Evolutionary conservation across 768 basidiomycete species (phyloP).

Genomic region (Trametes cinnabarina): DNA sequence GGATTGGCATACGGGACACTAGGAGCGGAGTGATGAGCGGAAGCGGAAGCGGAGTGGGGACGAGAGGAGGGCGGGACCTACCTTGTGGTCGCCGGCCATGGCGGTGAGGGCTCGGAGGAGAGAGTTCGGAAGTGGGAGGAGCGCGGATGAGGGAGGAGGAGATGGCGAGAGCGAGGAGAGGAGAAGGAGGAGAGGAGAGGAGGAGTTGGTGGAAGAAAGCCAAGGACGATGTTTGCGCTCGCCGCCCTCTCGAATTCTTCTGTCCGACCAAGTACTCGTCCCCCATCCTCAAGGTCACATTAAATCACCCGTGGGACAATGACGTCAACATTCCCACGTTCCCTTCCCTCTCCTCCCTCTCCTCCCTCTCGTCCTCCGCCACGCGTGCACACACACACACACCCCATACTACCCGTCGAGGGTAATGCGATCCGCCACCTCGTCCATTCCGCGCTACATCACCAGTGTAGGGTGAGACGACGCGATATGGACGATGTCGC

Average conservation of each 20-base stretch:
- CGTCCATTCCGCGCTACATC: not conserved
- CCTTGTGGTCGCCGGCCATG: slow-evolving; percentile 36
- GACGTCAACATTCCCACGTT: slow-evolving; percentile 15
- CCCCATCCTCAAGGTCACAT: slow-evolving; percentile 14
- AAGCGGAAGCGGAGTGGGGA: not conserved
- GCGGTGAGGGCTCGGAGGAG: slow-evolving; percentile 1
- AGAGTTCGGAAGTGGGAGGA: not conserved
- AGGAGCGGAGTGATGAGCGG: slow-evolving; percentile 11
- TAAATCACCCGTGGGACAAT: slow-evolving; percentile 19
- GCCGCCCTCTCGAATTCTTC: no score
- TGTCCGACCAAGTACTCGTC: no score
- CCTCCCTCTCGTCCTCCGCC: not conserved
- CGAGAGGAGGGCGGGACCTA: slow-evolving; percentile 13
- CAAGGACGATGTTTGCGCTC: slow-evolving; percentile 11
- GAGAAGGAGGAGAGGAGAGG: slow-evolving; percentile 9
- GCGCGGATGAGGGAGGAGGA: not conserved
- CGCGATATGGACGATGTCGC: not conserved
- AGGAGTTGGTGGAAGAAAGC: slow-evolving; percentile 20
- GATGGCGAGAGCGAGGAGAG: no score
- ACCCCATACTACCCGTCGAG: no score
- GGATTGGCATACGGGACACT: slow-evolving; percentile 83
- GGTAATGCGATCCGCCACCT: not conserved
- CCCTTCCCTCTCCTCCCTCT: not conserved
- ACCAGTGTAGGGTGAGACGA: not conserved
- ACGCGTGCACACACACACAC: not conserved